These are phyloP conservation scores for Ustilago xerochloae DNA, from an alignment of 1,284 basidiomycete genomes.

Conservation along the genomic window DNA sequence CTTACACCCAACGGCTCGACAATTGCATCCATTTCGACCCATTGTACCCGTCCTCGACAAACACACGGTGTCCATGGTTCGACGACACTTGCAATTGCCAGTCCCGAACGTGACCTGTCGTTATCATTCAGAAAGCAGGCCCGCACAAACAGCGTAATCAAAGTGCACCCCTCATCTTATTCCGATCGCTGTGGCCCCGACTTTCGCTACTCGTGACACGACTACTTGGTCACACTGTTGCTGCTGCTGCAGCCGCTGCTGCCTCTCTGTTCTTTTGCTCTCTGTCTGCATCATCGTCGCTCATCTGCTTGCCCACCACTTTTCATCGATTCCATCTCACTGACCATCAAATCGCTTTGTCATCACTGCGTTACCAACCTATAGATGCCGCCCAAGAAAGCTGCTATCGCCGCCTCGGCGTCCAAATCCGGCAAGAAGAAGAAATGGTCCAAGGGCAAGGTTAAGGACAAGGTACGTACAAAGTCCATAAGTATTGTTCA, in stretches of 20 bases:
- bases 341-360: constrained; percentile 8
- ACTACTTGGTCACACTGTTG: not conserved
- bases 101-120: too few relatives aligned
- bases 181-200: too few relatives aligned
- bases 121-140: too few relatives aligned
- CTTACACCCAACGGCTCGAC: too few relatives aligned
- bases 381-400: constrained; percentile 68
- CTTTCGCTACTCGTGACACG: too few relatives aligned
- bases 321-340: not conserved
- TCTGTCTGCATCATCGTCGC: not conserved
- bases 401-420: constrained; percentile 67
- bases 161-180: too few relatives aligned
- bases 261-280: not conserved
- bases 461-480: constrained; percentile 87
- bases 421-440: constrained; percentile 83
- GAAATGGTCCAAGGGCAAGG: constrained; percentile 99
- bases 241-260: not conserved
- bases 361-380: not conserved
- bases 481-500: not conserved
- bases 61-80: too few relatives aligned
- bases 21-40: too few relatives aligned
- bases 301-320: not conserved
- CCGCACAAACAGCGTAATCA: too few relatives aligned
- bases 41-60: too few relatives aligned
- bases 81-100: too few relatives aligned